Conservation (phyloP, 148 eudicot species). For the Polygonum aviculare region DNA sequence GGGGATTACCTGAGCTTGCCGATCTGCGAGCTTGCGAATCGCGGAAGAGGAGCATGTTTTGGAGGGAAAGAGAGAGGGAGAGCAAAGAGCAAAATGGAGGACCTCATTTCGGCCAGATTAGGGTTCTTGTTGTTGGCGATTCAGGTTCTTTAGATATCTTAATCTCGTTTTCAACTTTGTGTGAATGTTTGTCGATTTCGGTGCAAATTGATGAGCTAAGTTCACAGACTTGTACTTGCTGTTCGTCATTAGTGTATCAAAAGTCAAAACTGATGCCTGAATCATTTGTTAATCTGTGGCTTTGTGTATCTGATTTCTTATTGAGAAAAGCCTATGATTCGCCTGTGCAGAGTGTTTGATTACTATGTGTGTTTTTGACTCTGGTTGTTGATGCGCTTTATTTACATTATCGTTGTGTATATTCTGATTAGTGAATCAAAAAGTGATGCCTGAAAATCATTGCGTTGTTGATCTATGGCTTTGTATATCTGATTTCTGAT, state of each 20-base stretch:
- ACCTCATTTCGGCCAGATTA: conserved; percentile 11
- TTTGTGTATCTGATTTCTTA: not conserved
- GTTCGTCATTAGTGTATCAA: not conserved
- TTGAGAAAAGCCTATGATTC: not conserved
- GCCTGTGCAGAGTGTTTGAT: not conserved
- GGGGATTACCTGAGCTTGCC: not conserved
- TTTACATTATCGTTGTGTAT: not conserved
- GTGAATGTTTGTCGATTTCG: not conserved
- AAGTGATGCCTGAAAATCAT: not conserved
- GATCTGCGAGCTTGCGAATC: not conserved
- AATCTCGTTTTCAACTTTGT: not conserved
- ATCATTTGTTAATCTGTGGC: not conserved
- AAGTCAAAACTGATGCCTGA: not conserved
- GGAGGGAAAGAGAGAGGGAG: conserved; percentile 16
- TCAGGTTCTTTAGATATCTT: conserved; percentile 8
- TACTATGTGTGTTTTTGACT: not conserved
- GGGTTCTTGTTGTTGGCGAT: conserved; percentile 16
- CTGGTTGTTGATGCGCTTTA: not conserved
- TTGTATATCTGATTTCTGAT: not conserved
- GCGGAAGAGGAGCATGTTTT: conserved; percentile 4
- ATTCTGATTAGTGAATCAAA: conserved; percentile 20
- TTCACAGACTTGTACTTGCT: not conserved
- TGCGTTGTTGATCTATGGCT: not conserved
- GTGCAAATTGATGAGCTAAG: no score
- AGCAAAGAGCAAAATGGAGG: conserved; percentile 14